Evolutionary conservation across 352 stramenopile genomes (phyloP).

Genomic region (Phytophthora nicotianae): DNA sequence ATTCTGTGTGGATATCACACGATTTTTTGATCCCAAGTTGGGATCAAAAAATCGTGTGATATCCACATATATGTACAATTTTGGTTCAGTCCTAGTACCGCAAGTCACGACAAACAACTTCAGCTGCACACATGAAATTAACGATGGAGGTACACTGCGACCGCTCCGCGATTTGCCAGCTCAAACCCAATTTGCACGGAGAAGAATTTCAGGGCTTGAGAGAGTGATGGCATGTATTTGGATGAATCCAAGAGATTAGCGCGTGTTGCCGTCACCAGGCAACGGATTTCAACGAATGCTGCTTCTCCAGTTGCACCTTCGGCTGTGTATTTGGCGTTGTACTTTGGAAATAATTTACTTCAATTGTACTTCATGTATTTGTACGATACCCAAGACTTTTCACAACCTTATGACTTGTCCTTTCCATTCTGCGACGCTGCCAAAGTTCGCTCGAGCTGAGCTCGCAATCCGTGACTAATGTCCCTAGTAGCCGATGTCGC

Average conservation of each 20-base stretch:
- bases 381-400: neutral
- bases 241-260: neutral
- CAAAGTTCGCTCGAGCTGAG: conserved; percentile 11
- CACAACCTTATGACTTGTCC: conserved; percentile 22
- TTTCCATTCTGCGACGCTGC: conserved; percentile 6
- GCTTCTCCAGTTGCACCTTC: neutral
- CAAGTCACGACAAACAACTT: too few species aligned
- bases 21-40: too few species aligned
- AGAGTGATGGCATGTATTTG: too few species aligned
- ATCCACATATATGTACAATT: too few species aligned
- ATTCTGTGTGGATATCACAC: too few species aligned
- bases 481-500: neutral
- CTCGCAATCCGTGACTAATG: conserved; percentile 19
- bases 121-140: too few species aligned
- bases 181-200: too few species aligned
- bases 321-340: neutral
- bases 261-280: neutral
- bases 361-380: neutral
- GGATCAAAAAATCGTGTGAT: too few species aligned
- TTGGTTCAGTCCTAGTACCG: too few species aligned
- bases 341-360: conserved; percentile 1
- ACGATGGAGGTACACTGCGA: too few species aligned
- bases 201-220: too few species aligned
- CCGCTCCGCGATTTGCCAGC: too few species aligned
- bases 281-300: neutral